Percentiles rank a stretch among this genome's conserved stretches.
Conservation (phyloP, 1,139 yeast species). For the Zygoascus meyerae region DNA sequence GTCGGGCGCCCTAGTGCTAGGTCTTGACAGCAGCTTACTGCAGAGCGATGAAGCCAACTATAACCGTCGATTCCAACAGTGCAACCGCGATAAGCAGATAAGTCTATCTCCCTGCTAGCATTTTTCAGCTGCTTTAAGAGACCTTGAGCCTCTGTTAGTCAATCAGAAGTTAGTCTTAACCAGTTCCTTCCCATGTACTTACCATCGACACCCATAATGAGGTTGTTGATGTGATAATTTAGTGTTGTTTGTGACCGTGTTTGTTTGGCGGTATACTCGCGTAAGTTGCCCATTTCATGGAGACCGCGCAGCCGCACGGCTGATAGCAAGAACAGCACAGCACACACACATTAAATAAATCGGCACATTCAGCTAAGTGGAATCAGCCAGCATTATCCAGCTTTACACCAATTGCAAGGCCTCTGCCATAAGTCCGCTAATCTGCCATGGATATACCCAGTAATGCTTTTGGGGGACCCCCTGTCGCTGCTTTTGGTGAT, state of each 20-base stretch:
- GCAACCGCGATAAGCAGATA: slow-evolving; percentile 62
- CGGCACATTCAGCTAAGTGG: too few relatives aligned
- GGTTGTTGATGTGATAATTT: too few relatives aligned
- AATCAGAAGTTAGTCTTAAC: neutral
- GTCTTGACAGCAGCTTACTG: slow-evolving; percentile 78
- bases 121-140: slow-evolving; percentile 68
- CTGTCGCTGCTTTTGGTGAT: slow-evolving; percentile 7
- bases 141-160: slow-evolving; percentile 77
- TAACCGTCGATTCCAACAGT: slow-evolving; percentile 90
- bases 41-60: slow-evolving; percentile 92
- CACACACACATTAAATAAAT: too few relatives aligned
- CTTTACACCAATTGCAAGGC: too few relatives aligned
- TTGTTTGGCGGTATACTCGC: too few relatives aligned
- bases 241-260: too few relatives aligned
- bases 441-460: too few relatives aligned
- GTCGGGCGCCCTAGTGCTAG: slow-evolving; percentile 71
- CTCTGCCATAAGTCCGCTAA: too few relatives aligned
- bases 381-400: too few relatives aligned
- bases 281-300: too few relatives aligned
- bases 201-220: slow-evolving; percentile 23
- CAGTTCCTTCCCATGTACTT: slow-evolving; percentile 2
- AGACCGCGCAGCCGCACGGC: too few relatives aligned
- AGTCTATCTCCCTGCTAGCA: slow-evolving; percentile 55
- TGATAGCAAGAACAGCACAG: too few relatives aligned
- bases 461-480: neutral